Evolutionary conservation across 2,329 filamentous ascomycete genomes (phyloP).

Genomic region (Fusarium secorum): DNA sequence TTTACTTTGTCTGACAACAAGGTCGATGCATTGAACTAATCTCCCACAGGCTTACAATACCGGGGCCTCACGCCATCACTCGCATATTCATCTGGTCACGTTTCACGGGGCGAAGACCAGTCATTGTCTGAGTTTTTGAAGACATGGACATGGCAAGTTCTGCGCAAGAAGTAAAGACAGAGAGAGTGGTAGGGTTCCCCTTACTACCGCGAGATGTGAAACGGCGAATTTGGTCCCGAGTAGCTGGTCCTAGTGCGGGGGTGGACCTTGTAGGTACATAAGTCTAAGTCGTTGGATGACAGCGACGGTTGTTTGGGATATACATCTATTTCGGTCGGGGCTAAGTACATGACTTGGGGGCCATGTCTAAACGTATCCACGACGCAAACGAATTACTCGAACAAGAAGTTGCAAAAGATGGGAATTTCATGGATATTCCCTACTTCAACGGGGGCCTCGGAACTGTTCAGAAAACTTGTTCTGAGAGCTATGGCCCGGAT

Average conservation of each 20-base stretch:
- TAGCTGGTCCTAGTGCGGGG: conserved; percentile 40
- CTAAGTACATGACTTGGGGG: conserved; percentile 17
- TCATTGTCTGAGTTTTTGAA: conserved; percentile 6
- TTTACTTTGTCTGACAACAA: background rate
- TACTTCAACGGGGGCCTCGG: conserved; percentile 25
- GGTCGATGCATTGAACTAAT: conserved; percentile 36
- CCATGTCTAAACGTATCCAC: background rate
- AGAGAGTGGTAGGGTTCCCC: conserved; percentile 1
- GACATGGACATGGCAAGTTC: conserved; percentile 24
- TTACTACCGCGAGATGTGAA: conserved; percentile 23
- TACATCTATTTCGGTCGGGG: conserved; percentile 34
- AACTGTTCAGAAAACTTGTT: conserved; percentile 15
- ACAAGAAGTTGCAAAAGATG: background rate
- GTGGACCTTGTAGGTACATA: conserved; percentile 36
- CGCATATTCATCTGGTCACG: conserved; percentile 41
- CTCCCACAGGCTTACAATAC: conserved; percentile 27
- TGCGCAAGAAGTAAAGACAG: background rate
- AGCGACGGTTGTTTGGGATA: conserved; percentile 21
- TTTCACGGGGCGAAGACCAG: conserved; percentile 30
- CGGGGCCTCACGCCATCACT: conserved; percentile 37
- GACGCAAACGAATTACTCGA: conserved; percentile 11
- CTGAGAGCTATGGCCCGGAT: conserved; percentile 26
- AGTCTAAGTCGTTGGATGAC: conserved; percentile 20
- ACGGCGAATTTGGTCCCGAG: conserved; percentile 35
- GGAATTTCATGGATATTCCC: conserved; percentile 33